Evolutionary conservation across 1,284 basidiomycete species (phyloP).

Genomic region (Xerocomus minutiporus): DNA sequence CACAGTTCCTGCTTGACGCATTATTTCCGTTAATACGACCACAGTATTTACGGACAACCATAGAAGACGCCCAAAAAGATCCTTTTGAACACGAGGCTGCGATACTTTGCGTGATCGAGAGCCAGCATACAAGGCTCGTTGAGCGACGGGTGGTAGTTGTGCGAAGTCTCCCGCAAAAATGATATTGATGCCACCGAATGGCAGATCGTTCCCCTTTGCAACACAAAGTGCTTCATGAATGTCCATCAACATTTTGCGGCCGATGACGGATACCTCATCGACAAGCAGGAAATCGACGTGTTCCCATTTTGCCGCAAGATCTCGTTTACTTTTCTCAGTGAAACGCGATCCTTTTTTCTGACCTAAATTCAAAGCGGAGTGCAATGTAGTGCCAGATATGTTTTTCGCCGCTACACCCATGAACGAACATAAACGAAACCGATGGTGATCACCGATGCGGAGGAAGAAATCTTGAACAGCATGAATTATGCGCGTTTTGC

Average conservation of each 20-base stretch:
- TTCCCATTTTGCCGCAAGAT: not conserved
- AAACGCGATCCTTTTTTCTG: not conserved
- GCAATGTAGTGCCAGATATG: not conserved
- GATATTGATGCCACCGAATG: too few relatives aligned
- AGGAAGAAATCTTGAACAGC: not conserved
- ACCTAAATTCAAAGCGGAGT: not conserved
- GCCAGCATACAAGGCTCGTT: not conserved
- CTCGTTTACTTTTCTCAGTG: not conserved
- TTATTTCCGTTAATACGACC: not conserved
- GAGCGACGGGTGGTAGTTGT: not conserved
- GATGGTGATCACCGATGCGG: not conserved
- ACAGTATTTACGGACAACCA: too few relatives aligned
- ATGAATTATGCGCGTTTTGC: not conserved
- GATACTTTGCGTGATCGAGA: too few relatives aligned
- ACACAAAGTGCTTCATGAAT: not conserved
- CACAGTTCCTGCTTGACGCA: too few relatives aligned
- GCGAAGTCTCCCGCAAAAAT: not conserved
- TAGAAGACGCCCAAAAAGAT: too few relatives aligned
- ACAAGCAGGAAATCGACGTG: not conserved
- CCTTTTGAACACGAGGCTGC: too few relatives aligned
- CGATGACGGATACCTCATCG: not conserved
- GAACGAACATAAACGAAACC: not conserved
- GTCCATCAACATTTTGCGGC: not conserved
- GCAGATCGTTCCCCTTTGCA: not conserved
- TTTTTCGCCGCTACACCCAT: not conserved